Evolutionary conservation across 139 green algal species (phyloP).

Genomic region (Deuterostichococcus epilithicus): DNA sequence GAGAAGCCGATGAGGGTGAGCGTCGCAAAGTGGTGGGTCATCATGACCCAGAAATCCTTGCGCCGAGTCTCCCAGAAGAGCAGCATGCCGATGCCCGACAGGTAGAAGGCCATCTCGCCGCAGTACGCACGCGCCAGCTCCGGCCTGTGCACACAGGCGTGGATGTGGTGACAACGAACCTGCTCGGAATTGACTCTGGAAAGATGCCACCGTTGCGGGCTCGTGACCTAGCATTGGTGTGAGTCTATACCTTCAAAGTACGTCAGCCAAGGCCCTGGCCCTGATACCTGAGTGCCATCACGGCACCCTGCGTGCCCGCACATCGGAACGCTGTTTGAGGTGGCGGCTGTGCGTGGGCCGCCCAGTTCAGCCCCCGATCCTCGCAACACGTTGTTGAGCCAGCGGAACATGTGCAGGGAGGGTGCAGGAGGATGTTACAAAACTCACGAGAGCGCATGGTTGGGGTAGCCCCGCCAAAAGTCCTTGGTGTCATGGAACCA

Average conservation of each 20-base stretch:
- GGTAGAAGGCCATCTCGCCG: slow-evolving; percentile 54
- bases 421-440: neutral
- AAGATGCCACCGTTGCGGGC: neutral
- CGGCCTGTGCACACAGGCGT: slow-evolving; percentile 19
- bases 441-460: slow-evolving; percentile 50
- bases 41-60: slow-evolving; percentile 66
- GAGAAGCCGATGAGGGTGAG: slow-evolving; percentile 39
- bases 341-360: no score
- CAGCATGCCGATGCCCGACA: slow-evolving; percentile 51
- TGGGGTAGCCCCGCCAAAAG: slow-evolving; percentile 50
- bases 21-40: slow-evolving; percentile 60
- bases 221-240: neutral
- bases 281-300: neutral
- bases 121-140: slow-evolving; percentile 43
- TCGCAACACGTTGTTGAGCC: neutral
- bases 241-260: slow-evolving; percentile 5
- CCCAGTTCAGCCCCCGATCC: neutral
- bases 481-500: slow-evolving; percentile 39
- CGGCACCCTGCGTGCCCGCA: neutral
- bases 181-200: neutral
- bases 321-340: no score
- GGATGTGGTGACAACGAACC: neutral
- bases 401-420: neutral
- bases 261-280: neutral
- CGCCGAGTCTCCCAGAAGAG: slow-evolving; percentile 59